Evolutionary conservation across 768 basidiomycete genomes (phyloP), one percentile per base, ranked within the genome.

Genomic region (Crucibulum laeve): DNA sequence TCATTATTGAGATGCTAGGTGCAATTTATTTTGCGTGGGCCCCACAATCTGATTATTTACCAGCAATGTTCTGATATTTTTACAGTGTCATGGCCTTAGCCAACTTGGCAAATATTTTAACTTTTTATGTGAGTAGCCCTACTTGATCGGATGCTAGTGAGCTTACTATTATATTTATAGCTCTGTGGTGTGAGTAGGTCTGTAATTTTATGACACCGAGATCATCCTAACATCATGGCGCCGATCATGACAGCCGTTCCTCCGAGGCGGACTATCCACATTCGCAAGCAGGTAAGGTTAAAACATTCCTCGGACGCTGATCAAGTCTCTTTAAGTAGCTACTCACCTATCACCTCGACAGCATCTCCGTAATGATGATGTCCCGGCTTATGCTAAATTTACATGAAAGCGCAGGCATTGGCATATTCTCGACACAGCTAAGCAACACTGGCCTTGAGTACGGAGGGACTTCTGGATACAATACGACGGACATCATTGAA

Each of bases 381-480:
- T 77, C 74, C 10, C 75, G 76, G 7, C 66, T 80, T 1, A 74
- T 78, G 67, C 68, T 79, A 30, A 79, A 80, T 54, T 64, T 79
- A 4, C 71, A 78, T 50, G 56, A 67, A 56, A 65, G 57, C 18
- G 69, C 68, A 6, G 52, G 61, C 18, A 42, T 48, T 8, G 68
- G 69, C 1, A 62, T 70, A 6, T 60, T 56, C 45, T 60, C 60
- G 24, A 63, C 55, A 3, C 45, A 42, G 32, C 39, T 43, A 3
- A 51, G 40, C 25, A 62, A 55, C 4, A 43, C 50, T n/a, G n/a
- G n/a, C 8, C 43, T 56, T n/a, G 54, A 56, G 40, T 56, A 51
- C 44, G 38, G 11, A 3, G 34, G 32, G 8, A 43, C 33, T 7
- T n/a, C 26, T 19, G 30, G 24, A 28, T 24, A 23, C 17, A 38